Conservation (phyloP, 345 rosid species). For the Balakata baccata region DNA sequence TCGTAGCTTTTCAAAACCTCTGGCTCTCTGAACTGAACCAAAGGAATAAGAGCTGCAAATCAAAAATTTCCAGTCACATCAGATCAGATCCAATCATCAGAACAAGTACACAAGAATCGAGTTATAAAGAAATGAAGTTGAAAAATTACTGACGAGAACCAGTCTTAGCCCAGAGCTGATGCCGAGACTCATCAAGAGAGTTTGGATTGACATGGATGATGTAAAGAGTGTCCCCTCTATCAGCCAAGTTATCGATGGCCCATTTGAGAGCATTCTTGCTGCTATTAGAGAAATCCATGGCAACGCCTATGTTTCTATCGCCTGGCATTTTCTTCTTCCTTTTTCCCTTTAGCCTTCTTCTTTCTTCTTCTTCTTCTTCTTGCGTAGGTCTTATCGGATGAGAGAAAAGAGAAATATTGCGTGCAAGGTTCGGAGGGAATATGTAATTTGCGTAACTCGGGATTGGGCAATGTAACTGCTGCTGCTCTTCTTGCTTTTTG, state of each 20-base stretch:
- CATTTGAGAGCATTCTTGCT: slow-evolving; percentile 88
- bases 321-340: slow-evolving; percentile 43
- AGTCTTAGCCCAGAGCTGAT: slow-evolving; percentile 51
- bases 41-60: slow-evolving; percentile 72
- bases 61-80: background rate
- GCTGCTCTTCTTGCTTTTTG: too few relatives aligned
- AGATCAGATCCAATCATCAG: slow-evolving; percentile 18
- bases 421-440: background rate
- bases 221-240: slow-evolving; percentile 66
- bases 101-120: background rate
- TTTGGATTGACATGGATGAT: slow-evolving; percentile 60
- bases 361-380: background rate
- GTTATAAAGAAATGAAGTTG: background rate
- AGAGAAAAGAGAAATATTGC: background rate
- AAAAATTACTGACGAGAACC: slow-evolving; percentile 66
- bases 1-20: slow-evolving; percentile 56
- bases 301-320: slow-evolving; percentile 71
- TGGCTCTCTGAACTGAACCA: slow-evolving; percentile 81
- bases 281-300: slow-evolving; percentile 89
- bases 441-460: background rate
- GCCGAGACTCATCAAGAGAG: slow-evolving; percentile 45
- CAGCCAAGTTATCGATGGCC: slow-evolving; percentile 76
- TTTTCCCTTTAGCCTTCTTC: background rate
- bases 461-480: background rate
- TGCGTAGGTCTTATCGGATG: background rate